phyloP scores from a whole-genome alignment of 352 stramenopile species.

The Sclerospora graminicola region DNA sequence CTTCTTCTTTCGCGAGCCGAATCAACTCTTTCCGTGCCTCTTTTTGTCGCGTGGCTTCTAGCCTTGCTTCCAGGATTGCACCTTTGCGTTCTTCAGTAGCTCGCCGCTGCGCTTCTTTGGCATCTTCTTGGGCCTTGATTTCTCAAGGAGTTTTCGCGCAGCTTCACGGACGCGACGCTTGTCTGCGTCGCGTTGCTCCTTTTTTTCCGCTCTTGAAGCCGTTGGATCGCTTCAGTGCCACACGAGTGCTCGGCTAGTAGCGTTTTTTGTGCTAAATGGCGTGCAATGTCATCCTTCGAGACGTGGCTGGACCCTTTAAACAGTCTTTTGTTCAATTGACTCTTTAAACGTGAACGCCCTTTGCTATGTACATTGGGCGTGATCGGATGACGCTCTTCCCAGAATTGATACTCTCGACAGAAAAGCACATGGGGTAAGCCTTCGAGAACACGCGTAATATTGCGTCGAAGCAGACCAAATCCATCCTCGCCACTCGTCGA shows the following conservation, averaged over 20 bases:
- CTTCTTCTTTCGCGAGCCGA: constrained; percentile 55
- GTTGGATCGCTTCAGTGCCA: constrained; percentile 33
- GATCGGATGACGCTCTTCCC: constrained; percentile 67
- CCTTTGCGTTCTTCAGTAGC: constrained; percentile 66
- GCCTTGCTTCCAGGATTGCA: constrained; percentile 48
- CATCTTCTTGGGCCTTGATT: constrained; percentile 67
- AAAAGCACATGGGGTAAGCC: constrained; percentile 48
- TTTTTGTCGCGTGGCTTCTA: constrained; percentile 55
- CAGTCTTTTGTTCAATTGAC: constrained; percentile 46
- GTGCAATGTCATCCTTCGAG: constrained; percentile 37
- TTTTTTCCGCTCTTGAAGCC: constrained; percentile 29
- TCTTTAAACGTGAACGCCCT: constrained; percentile 38
- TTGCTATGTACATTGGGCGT: constrained; percentile 49
- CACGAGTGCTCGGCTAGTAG: constrained; percentile 30
- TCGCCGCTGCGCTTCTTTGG: constrained; percentile 51
- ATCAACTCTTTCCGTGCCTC: constrained; percentile 52
- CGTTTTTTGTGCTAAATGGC: constrained; percentile 30
- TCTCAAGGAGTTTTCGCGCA: constrained; percentile 58
- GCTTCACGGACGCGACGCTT: constrained; percentile 60
- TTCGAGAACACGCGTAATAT: constrained; percentile 64
- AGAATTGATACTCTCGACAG: constrained; percentile 77
- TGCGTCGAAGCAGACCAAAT: constrained; percentile 67
- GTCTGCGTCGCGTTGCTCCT: constrained; percentile 49
- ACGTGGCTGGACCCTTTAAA: constrained; percentile 13
- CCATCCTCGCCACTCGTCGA: constrained; percentile 55